Conservation (phyloP, 2,329 filamentous ascomycete species). For the Neopestalotiopsis sp. region DNA sequence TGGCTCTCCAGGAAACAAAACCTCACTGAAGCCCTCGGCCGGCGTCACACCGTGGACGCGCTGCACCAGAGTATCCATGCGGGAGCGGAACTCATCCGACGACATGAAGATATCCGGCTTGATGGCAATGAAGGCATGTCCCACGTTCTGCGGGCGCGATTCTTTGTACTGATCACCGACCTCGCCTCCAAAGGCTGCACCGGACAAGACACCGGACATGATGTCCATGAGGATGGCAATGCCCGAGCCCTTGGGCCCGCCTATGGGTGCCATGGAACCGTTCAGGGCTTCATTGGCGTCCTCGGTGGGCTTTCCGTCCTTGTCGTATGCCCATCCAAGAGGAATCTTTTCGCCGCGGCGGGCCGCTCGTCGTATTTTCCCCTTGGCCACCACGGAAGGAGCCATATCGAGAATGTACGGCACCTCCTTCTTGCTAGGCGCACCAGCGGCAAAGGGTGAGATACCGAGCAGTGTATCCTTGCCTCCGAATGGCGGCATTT, state of each 20-base stretch:
- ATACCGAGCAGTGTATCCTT: not conserved
- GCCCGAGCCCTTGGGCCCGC: not conserved
- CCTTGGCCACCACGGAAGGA: not conserved
- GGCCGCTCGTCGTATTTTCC: not conserved
- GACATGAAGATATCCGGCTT: not conserved
- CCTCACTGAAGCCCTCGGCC: not conserved
- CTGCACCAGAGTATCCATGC: slow-evolving; percentile 2
- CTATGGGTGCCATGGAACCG: not conserved
- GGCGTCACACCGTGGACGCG: not conserved
- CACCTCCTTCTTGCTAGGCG: not conserved
- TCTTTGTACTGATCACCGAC: slow-evolving; percentile 2
- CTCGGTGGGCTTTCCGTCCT: not conserved
- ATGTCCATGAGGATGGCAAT: slow-evolving; percentile 4
- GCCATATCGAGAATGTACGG: not conserved
- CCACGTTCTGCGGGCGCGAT: not conserved
- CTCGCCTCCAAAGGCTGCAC: not conserved
- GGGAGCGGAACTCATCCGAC: not conserved
- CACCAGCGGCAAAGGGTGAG: not conserved
- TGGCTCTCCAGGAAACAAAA: not conserved
- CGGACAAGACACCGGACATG: slow-evolving; percentile 2
- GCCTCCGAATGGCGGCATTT: not conserved
- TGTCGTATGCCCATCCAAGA: not conserved
- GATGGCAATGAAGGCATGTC: not conserved
- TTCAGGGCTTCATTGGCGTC: not conserved
- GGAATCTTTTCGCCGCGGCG: not conserved